Conservation (phyloP, 129 eudicot genomes). For the Calendula officinalis region DNA sequence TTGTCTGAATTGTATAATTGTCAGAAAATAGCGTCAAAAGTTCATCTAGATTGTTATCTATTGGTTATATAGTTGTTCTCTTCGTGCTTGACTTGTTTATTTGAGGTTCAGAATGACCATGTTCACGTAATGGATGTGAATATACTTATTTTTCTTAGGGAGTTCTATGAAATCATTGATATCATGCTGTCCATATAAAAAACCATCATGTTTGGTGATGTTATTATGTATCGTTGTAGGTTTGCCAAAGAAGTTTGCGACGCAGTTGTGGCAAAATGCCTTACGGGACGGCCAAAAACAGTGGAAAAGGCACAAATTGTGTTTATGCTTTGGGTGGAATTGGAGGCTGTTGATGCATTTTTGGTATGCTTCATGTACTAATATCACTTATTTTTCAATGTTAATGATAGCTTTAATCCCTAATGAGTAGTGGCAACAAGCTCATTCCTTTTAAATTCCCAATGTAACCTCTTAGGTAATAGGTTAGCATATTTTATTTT, state of each 20-base stretch:
- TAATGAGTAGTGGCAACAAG: not conserved
- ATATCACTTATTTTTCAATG: not conserved
- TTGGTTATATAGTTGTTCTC: no score
- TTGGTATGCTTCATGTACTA: slow-evolving; percentile 51
- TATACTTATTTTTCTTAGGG: no score
- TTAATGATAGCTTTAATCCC: not conserved
- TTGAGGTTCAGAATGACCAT: not conserved
- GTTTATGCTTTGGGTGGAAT: slow-evolving; percentile 97
- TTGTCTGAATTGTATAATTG: no score
- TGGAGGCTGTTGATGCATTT: slow-evolving; percentile 92
- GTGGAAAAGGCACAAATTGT: slow-evolving; percentile 92
- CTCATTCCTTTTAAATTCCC: not conserved
- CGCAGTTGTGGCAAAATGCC: slow-evolving; percentile 86
- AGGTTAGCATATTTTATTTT: slow-evolving; percentile 7
- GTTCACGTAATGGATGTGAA: not conserved
- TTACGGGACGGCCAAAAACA: slow-evolving; percentile 95
- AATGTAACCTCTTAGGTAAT: not conserved
- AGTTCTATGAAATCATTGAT: not conserved
- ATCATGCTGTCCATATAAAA: not conserved
- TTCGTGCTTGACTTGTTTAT: not conserved
- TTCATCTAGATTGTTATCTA: no score
- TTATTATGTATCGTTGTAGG: slow-evolving; percentile 37
- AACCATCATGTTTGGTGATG: not conserved
- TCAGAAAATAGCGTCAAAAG: no score
- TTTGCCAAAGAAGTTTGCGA: slow-evolving; percentile 93